Percentiles rank a stretch among this genome's conserved stretches.
phyloP scores from a whole-genome alignment of 148 eudicot species.

The Rheum nobile region DNA sequence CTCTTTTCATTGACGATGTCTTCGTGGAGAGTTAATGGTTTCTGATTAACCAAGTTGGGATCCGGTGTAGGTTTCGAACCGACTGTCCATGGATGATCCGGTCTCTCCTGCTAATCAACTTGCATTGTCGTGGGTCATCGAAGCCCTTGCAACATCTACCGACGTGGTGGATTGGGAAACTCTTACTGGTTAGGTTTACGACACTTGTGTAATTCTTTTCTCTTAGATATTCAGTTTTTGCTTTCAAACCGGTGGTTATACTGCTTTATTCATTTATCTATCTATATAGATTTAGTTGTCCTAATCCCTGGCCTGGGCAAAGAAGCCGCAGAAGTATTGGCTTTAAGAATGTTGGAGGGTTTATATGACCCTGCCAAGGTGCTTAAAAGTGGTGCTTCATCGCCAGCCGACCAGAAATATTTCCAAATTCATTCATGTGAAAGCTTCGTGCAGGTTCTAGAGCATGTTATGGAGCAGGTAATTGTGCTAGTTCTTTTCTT shows the following conservation, averaged over 20 bases:
- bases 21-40: not conserved
- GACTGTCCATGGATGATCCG: slow-evolving; percentile 15
- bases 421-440: slow-evolving; percentile 28
- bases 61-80: not conserved
- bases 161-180: slow-evolving; percentile 36
- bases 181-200: slow-evolving; percentile 26
- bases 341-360: slow-evolving; percentile 47
- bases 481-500: not conserved
- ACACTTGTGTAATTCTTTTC: too few relatives aligned
- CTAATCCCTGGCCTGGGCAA: slow-evolving; percentile 17
- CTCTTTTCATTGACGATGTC: not conserved
- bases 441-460: slow-evolving; percentile 40
- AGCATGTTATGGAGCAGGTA: slow-evolving; percentile 11
- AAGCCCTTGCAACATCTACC: slow-evolving; percentile 43
- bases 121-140: slow-evolving; percentile 54
- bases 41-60: not conserved
- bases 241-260: slow-evolving; percentile 1
- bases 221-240: too few relatives aligned
- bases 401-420: slow-evolving; percentile 8
- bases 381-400: slow-evolving; percentile 9
- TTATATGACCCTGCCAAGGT: slow-evolving; percentile 17
- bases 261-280: not conserved
- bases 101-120: slow-evolving; percentile 15
- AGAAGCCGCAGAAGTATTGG: slow-evolving; percentile 40
- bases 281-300: too few relatives aligned